Conservation (phyloP, 352 stramenopile species). For the Globisporangium perplexum region DNA sequence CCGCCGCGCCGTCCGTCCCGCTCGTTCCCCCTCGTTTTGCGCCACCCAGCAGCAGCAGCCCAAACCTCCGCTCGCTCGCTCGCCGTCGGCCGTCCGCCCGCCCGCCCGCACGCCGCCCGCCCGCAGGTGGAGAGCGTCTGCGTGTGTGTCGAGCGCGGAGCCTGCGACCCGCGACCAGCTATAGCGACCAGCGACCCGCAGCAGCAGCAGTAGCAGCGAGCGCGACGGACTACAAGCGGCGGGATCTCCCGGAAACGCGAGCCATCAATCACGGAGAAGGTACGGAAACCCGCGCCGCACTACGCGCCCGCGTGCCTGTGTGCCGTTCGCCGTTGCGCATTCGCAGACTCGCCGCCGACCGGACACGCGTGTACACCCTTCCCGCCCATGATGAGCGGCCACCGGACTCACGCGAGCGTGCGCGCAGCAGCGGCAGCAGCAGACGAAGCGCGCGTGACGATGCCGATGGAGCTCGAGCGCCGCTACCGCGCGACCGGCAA, state of each 20-base stretch:
- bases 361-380: neutral
- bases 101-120: no score
- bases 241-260: neutral
- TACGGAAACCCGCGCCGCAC: no score
- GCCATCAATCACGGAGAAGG: neutral
- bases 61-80: neutral
- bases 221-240: no score
- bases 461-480: constrained; percentile 2
- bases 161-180: no score
- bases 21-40: neutral
- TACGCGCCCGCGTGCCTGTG: no score
- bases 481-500: neutral
- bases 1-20: neutral
- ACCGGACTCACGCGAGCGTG: neutral
- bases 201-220: no score
- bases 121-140: no score
- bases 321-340: neutral
- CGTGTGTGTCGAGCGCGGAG: no score
- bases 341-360: neutral
- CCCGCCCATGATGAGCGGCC: neutral
- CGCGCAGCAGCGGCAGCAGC: neutral
- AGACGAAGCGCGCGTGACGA: neutral
- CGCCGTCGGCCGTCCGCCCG: no score
- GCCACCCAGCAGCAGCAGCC: neutral
- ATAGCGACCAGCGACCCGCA: no score